A percentile compares a stretch with the other conserved stretches of the same genome.
Evolutionary conservation across 2,329 filamentous ascomycete genomes (phyloP).

Genomic region (Nemania sp.): DNA sequence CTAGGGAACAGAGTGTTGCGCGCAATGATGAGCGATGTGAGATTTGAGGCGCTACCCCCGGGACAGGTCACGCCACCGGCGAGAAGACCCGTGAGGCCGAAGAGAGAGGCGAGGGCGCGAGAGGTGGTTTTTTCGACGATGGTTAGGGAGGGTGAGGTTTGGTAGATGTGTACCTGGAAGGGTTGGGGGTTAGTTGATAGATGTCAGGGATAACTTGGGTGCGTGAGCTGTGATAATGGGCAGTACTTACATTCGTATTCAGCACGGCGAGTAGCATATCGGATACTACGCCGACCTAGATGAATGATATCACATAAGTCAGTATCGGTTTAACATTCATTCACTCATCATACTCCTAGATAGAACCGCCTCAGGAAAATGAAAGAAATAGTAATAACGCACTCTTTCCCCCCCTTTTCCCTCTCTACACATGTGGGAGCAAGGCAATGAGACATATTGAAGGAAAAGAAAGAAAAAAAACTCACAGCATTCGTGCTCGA

Average conservation of each 20-base stretch:
- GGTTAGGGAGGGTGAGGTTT: conserved; percentile 86
- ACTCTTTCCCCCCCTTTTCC: no score
- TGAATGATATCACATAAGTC: not conserved
- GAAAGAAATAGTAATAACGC: no score
- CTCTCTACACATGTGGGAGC: no score
- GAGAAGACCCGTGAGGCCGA: conserved; percentile 71
- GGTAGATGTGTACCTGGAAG: conserved; percentile 87
- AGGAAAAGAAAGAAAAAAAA: conserved; percentile 20
- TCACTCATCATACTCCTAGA: not conserved
- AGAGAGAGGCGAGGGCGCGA: conserved; percentile 71
- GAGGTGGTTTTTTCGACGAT: conserved; percentile 85
- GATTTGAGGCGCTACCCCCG: conserved; percentile 72
- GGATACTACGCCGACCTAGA: conserved; percentile 75
- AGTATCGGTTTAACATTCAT: not conserved
- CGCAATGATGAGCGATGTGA: conserved; percentile 72
- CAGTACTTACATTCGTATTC: conserved; percentile 76
- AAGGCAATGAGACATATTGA: no score
- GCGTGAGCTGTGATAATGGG: conserved; percentile 12
- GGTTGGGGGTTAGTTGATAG: no score
- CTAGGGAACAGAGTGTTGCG: conserved; percentile 82
- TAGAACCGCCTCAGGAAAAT: no score
- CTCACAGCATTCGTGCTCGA: conserved; percentile 80
- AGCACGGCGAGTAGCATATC: conserved; percentile 83
- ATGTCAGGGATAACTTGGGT: no score
- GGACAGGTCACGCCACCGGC: conserved; percentile 64